A percentile compares a stretch with the other conserved stretches of the same genome.
Evolutionary conservation across 495 filamentous ascomycete genomes (phyloP).

Genomic region (Beverwykella pulmonaria): DNA sequence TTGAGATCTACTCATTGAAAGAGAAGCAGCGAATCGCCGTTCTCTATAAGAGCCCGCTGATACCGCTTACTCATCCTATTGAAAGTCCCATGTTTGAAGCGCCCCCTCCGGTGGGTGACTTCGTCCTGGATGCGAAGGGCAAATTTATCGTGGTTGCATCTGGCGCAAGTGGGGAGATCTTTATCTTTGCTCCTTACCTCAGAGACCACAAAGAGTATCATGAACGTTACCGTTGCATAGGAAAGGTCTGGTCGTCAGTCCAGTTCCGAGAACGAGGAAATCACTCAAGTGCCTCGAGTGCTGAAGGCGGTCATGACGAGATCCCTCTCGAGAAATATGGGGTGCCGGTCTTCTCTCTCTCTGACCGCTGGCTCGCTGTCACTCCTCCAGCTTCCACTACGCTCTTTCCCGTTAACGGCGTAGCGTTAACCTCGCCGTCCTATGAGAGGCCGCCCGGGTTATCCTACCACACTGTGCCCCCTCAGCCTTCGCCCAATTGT

Average conservation of each 20-base stretch:
- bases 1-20: constrained; percentile 80
- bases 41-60: constrained; percentile 62
- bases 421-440: constrained; percentile 47
- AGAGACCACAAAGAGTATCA: constrained; percentile 30
- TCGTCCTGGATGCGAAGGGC: constrained; percentile 68
- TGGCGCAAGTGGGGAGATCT: constrained; percentile 81
- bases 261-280: constrained; percentile 59
- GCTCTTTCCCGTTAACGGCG: constrained; percentile 67
- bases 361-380: constrained; percentile 80
- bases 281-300: constrained; percentile 57
- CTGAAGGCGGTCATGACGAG: constrained; percentile 55
- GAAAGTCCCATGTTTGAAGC: constrained; percentile 58
- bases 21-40: constrained; percentile 68
- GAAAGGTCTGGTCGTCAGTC: constrained; percentile 84
- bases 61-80: constrained; percentile 52
- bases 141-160: constrained; percentile 73
- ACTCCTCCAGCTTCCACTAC: constrained; percentile 75
- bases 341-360: constrained; percentile 73
- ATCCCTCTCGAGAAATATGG: constrained; percentile 48
- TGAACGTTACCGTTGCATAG: constrained; percentile 63
- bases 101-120: constrained; percentile 68
- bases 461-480: constrained; percentile 69
- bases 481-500: constrained; percentile 73
- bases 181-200: constrained; percentile 59
- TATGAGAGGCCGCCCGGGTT: constrained; percentile 65